Conservation (phyloP, 2,329 filamentous ascomycete species). For the Fusarium miscanthi region DNA sequence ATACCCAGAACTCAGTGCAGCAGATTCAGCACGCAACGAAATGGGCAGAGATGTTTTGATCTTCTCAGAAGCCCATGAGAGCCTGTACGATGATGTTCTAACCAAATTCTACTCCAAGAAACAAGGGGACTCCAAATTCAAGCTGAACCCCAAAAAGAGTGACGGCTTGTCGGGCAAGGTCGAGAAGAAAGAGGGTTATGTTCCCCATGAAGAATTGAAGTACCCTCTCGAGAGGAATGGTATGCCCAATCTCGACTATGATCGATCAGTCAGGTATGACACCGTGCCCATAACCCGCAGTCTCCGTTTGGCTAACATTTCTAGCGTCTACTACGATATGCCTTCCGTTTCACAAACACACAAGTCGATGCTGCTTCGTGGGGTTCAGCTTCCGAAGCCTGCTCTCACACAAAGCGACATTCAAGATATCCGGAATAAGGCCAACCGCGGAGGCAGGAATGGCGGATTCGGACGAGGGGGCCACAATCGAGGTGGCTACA, state of each 20-base stretch:
- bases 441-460: constrained; percentile 60
- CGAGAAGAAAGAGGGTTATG: constrained; percentile 83
- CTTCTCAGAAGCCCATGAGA: constrained; percentile 82
- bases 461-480: constrained; percentile 44
- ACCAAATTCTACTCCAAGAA: constrained; percentile 93
- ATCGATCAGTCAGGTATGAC: constrained; percentile 84
- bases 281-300: not conserved
- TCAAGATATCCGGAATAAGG: constrained; percentile 74
- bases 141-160: constrained; percentile 79
- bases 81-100: constrained; percentile 85
- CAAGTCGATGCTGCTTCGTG: constrained; percentile 93
- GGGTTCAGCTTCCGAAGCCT: constrained; percentile 77
- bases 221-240: constrained; percentile 79
- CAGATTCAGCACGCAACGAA: constrained; percentile 82
- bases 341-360: constrained; percentile 78
- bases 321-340: constrained; percentile 86
- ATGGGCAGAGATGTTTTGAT: constrained; percentile 84
- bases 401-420: constrained; percentile 81
- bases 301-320: constrained; percentile 44
- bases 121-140: constrained; percentile 72
- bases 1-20: constrained; percentile 81
- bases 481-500: constrained; percentile 44
- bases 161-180: constrained; percentile 84
- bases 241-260: constrained; percentile 83
- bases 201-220: constrained; percentile 83